Conservation (phyloP, 352 stramenopile species). For the Achlya hypogyna region DNA sequence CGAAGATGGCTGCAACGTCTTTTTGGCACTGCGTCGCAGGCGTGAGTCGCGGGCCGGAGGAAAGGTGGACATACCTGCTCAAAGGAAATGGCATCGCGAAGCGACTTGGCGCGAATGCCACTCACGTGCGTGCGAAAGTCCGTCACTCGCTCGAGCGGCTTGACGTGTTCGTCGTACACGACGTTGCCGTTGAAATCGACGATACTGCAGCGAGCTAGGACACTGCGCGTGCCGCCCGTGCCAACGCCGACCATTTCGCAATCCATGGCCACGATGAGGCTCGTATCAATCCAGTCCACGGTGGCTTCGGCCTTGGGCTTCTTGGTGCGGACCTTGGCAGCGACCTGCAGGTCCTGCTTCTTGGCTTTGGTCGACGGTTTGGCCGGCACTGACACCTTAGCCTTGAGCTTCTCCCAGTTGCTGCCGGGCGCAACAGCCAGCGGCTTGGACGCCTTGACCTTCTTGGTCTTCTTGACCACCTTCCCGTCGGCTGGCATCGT, state of each 20-base stretch:
- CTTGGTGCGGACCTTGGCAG: slow-evolving; percentile 4
- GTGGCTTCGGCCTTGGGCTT: slow-evolving; percentile 5
- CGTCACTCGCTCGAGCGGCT: slow-evolving; percentile 75
- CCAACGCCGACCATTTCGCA: slow-evolving; percentile 85
- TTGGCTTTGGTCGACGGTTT: neutral
- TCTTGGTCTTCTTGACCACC: neutral
- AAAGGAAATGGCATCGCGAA: slow-evolving; percentile 74
- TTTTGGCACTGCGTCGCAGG: slow-evolving; percentile 41
- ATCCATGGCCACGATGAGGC: slow-evolving; percentile 74
- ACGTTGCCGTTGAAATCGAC: slow-evolving; percentile 77
- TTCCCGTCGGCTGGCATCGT: neutral
- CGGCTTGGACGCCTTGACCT: neutral
- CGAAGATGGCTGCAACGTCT: slow-evolving; percentile 67
- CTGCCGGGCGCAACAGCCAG: slow-evolving; percentile 11
- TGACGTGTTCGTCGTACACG: slow-evolving; percentile 77
- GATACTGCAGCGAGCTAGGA: slow-evolving; percentile 80
- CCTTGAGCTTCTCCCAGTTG: slow-evolving; percentile 19
- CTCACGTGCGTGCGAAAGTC: slow-evolving; percentile 83
- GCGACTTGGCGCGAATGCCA: slow-evolving; percentile 55
- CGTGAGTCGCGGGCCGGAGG: neutral
- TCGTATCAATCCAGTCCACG: slow-evolving; percentile 70
- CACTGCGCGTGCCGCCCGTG: slow-evolving; percentile 60
- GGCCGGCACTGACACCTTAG: neutral
- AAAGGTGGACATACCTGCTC: slow-evolving; percentile 29
- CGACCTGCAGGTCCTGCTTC: slow-evolving; percentile 11